Evolutionary conservation across 805 yeast species (phyloP).

Genomic region (Ogataea methanolica): DNA sequence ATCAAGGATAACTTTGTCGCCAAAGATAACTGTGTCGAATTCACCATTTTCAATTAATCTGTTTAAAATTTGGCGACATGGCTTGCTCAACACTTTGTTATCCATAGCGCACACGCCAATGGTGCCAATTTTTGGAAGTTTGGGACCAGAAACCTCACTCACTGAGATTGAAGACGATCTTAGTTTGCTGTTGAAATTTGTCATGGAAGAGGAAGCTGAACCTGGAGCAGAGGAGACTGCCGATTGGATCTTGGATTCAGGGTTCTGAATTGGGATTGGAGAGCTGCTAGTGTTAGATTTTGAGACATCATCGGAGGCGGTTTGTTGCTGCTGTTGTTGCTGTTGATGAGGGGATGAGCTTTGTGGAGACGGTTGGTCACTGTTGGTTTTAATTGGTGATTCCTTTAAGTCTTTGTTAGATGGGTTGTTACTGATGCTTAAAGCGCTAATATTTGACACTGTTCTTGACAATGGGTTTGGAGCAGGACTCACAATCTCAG

Average conservation of each 20-base stretch:
- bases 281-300: not conserved
- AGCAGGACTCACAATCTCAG: conserved; percentile 31
- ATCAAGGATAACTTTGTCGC: conserved; percentile 93
- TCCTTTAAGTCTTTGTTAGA: not conserved
- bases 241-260: conserved; percentile 2
- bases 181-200: conserved; percentile 12
- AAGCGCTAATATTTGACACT: conserved; percentile 27
- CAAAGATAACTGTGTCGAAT: conserved; percentile 94
- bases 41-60: conserved; percentile 89
- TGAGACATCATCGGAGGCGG: no score
- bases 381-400: not conserved
- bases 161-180: conserved; percentile 32
- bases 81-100: conserved; percentile 90
- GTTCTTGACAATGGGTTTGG: conserved; percentile 29
- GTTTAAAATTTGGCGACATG: conserved; percentile 87
- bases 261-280: conserved; percentile 1
- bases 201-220: conserved; percentile 14
- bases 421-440: conserved; percentile 21
- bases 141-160: conserved; percentile 40
- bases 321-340: not conserved
- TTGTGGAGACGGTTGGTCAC: conserved; percentile 5
- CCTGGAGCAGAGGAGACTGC: conserved; percentile 5
- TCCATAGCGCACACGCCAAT: conserved; percentile 99
- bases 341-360: not conserved
- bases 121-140: conserved; percentile 74